phyloP scores from a whole-genome alignment of 768 basidiomycete genomes.

The Kwoniella dejecticola region DNA sequence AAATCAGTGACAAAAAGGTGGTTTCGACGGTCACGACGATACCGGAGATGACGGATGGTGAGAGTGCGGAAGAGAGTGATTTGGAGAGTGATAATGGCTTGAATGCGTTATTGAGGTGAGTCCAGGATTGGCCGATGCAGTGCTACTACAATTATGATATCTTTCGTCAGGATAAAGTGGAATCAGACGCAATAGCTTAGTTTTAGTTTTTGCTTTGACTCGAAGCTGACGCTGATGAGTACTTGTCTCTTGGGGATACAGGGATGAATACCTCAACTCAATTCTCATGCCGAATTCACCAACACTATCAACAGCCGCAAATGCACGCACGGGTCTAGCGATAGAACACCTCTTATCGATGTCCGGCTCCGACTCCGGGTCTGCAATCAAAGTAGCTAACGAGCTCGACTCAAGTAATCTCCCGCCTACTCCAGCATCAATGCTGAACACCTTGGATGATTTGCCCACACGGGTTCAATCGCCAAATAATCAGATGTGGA shows the following conservation, averaged over 20 bases:
- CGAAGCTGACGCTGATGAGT: neutral
- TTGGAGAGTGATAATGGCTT: conserved; percentile 38
- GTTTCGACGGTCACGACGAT: conserved; percentile 16
- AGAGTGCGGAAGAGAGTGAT: conserved; percentile 41
- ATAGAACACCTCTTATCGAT: too few relatives aligned
- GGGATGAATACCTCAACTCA: conserved; percentile 61
- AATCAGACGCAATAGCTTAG: too few relatives aligned
- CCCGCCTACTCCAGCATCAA: conserved; percentile 4
- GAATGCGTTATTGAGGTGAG: conserved; percentile 37
- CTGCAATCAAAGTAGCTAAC: too few relatives aligned
- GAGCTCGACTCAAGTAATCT: too few relatives aligned
- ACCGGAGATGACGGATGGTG: conserved; percentile 47
- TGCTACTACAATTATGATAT: too few relatives aligned
- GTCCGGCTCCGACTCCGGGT: too few relatives aligned
- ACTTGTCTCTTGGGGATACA: conserved; percentile 5
- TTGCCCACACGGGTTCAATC: neutral
- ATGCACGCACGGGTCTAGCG: too few relatives aligned
- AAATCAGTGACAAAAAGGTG: neutral
- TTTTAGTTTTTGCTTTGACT: too few relatives aligned
- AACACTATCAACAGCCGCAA: neutral
- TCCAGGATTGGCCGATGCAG: conserved; percentile 2
- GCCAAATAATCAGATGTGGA: neutral
- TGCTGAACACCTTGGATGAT: neutral
- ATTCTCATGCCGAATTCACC: conserved; percentile 34
- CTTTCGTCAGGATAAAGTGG: too few relatives aligned